Conservation (phyloP, 768 basidiomycete genomes). For the Cystobasidium tubakii region DNA sequence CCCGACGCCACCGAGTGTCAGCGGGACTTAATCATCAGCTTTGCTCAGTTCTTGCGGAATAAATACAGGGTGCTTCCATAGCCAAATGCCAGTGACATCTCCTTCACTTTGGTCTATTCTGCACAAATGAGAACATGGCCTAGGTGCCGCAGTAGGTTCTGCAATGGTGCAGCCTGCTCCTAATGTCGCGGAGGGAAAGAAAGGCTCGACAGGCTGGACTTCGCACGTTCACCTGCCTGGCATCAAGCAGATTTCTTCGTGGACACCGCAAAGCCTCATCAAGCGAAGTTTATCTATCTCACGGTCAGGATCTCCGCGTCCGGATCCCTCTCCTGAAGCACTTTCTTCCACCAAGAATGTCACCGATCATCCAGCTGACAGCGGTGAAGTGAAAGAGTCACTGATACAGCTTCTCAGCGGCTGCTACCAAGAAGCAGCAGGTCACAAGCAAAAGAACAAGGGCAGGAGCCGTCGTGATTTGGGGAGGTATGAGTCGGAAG, state of each 20-base stretch:
- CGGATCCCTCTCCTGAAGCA: neutral
- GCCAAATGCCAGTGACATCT: too few relatives aligned
- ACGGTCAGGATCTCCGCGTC: neutral
- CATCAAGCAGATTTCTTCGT: neutral
- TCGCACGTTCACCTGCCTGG: neutral
- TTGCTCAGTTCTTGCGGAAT: too few relatives aligned
- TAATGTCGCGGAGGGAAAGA: neutral
- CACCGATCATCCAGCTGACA: neutral
- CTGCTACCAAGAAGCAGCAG: constrained; percentile 5
- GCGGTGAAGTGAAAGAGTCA: neutral
- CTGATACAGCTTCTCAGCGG: neutral
- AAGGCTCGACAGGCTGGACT: constrained; percentile 1
- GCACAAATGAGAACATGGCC: neutral
- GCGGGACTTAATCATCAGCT: neutral
- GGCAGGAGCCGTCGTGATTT: neutral
- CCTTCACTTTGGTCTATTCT: too few relatives aligned
- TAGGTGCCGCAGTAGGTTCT: neutral
- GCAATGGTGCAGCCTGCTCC: neutral
- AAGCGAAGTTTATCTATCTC: neutral
- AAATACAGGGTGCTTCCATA: too few relatives aligned
- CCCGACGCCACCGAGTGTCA: too few relatives aligned
- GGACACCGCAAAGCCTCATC: neutral
- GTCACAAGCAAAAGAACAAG: neutral
- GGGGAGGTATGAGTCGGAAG: neutral
- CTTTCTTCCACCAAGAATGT: neutral